Percentiles rank a stretch among this genome's conserved stretches.
These are phyloP conservation scores for Boletus bicolor DNA, from an alignment of 768 basidiomycete genomes.

Conservation along the genomic window DNA sequence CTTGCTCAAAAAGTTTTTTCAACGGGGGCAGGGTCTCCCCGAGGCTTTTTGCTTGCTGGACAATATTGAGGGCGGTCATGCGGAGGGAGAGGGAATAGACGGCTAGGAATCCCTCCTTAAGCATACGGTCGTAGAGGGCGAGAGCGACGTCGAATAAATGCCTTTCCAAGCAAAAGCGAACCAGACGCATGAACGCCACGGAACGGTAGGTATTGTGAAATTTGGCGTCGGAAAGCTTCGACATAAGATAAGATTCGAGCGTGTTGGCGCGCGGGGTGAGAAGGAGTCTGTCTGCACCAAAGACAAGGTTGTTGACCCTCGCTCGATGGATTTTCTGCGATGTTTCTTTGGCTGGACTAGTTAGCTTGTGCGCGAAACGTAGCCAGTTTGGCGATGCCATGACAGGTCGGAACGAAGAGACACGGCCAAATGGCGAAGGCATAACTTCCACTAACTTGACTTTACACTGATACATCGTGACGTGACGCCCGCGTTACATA, in stretches of 20 bases:
- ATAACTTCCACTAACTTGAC: not conserved
- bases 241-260: constrained; percentile 23
- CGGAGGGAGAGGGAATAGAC: constrained; percentile 38
- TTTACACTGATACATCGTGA: not conserved
- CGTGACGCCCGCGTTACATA: constrained; percentile 12
- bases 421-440: constrained; percentile 7
- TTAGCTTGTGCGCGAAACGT: not conserved
- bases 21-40: not conserved
- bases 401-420: constrained; percentile 4
- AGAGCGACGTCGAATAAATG: constrained; percentile 38
- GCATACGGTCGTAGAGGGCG: constrained; percentile 42
- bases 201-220: constrained; percentile 30
- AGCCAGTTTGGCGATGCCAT: constrained; percentile 1
- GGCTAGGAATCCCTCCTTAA: constrained; percentile 37
- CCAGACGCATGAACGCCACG: constrained; percentile 37
- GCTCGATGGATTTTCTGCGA: constrained; percentile 20
- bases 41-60: constrained; percentile 1
- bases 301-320: constrained; percentile 26
- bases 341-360: not conserved
- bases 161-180: constrained; percentile 40
- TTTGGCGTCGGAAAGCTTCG: constrained; percentile 19
- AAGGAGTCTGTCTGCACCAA: constrained; percentile 27
- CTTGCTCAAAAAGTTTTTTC: constrained; percentile 13
- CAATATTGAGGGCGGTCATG: constrained; percentile 36
- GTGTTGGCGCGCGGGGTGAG: constrained; percentile 18